These are phyloP conservation scores for Penicillium maclennaniae DNA, from an alignment of 495 filamentous ascomycete genomes.

Conservation along the genomic window DNA sequence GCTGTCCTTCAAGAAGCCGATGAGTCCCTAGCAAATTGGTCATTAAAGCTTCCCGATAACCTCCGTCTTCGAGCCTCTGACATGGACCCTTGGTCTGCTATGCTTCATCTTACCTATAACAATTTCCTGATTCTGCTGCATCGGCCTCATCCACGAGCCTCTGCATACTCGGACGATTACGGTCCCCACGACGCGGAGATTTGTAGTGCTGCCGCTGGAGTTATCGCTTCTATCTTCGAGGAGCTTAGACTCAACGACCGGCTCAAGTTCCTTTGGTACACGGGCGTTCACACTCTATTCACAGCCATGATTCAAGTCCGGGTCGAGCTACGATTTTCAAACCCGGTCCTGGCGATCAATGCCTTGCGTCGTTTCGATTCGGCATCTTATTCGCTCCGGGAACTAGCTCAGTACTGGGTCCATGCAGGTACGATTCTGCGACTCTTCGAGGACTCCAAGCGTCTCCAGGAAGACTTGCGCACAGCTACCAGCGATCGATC, in stretches of 20 bases:
- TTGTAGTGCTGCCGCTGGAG: conserved; percentile 44
- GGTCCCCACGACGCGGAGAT: conserved; percentile 45
- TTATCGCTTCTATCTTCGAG: conserved; percentile 48
- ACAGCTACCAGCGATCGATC: conserved; percentile 37
- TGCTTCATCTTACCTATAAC: conserved; percentile 50
- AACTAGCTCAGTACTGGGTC: conserved; percentile 43
- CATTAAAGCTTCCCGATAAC: conserved; percentile 41
- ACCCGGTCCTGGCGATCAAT: conserved; percentile 47
- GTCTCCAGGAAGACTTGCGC: conserved; percentile 43
- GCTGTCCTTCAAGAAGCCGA: conserved; percentile 45
- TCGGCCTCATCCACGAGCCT: conserved; percentile 43
- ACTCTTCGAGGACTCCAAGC: conserved; percentile 45
- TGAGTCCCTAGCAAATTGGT: conserved; percentile 45
- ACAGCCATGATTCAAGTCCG: conserved; percentile 50
- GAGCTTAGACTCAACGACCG: conserved; percentile 47
- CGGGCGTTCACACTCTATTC: conserved; percentile 44
- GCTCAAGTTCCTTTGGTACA: conserved; percentile 47
- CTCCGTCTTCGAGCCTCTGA: conserved; percentile 42
- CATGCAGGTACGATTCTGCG: conserved; percentile 45
- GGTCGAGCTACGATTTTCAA: conserved; percentile 48
- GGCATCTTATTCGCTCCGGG: conserved; percentile 42
- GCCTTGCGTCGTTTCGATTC: conserved; percentile 47
- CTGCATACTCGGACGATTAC: conserved; percentile 44
- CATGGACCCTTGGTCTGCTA: conserved; percentile 47
- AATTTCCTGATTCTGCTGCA: conserved; percentile 51